Evolutionary conservation across 768 basidiomycete species (phyloP), one percentile per base, ranked within the genome.

Genomic region (Leccinellum rugosiceps): DNA sequence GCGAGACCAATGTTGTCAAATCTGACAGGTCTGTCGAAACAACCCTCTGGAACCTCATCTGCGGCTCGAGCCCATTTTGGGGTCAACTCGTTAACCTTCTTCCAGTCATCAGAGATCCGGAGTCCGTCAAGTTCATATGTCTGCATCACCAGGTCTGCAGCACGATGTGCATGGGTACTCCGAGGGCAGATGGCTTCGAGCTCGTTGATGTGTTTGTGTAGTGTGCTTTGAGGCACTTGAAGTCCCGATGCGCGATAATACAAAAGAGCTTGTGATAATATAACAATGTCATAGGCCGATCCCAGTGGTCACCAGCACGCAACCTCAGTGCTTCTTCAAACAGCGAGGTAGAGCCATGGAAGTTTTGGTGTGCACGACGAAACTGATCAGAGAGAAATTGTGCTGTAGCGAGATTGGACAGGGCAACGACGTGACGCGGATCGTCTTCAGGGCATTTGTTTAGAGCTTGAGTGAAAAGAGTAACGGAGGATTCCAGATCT

Each of bases 321-420:
- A 63, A 23, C 17, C 43, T 34, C 47, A 67, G 58, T 30, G 61
- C 66, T 14, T 55, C 44, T 17, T 35, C 53, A 43, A 58, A 58
- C 17, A 32, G 21, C 0, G 32, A 28, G 26, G 58, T 63, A 28
- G 60, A 19, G 1, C 21, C 21, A 2, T 48, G 28, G 21, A 54
- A 35, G 3, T 30, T 14, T 7, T 3, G 2, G 6, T 14, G 25
- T 17, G 35, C 7, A 6, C 26, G 32, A 3, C 44, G 26, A 8
- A 44, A n/a, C 21, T 52, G 58, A 9, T 23, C 58, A 3, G 17
- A 23, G 35, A 53, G 48, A 17, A 49, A 55, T 3, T 45, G 9
- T n/a, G 53, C 55, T 1, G 5, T 50, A 8, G 56, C 65, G 3
- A 63, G 45, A 32, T 65, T 65, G 14, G n/a, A 63, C 1, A 63